phyloP scores from a whole-genome alignment of 1,139 yeast species.

The Suhomyces atakaporum region DNA sequence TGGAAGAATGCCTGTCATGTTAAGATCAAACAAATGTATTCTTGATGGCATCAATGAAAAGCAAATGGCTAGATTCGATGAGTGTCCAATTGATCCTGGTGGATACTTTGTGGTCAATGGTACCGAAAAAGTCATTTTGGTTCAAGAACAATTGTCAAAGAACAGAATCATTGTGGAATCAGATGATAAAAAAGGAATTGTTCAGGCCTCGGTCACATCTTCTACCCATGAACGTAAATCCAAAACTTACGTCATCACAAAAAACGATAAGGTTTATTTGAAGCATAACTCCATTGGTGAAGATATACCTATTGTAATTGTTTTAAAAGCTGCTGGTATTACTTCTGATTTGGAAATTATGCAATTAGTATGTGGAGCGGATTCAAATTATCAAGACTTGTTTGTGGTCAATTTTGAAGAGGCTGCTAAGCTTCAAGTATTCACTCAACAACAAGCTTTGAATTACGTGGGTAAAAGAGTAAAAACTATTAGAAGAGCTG shows the following conservation, averaged over 20 bases:
- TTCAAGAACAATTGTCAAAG: conserved; percentile 94
- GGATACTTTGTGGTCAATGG: conserved; percentile 98
- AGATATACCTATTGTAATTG: conserved; percentile 92
- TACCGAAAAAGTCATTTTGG: conserved; percentile 94
- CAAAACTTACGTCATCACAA: conserved; percentile 91
- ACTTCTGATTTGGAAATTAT: conserved; percentile 90
- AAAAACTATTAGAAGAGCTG: conserved; percentile 85
- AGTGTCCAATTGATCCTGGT: conserved; percentile 98
- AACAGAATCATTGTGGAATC: conserved; percentile 98
- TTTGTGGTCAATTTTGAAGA: conserved; percentile 95
- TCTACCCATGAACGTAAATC: conserved; percentile 98
- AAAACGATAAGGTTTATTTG: conserved; percentile 82
- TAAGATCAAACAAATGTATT: conserved; percentile 88
- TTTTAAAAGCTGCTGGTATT: conserved; percentile 93
- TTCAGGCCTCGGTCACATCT: conserved; percentile 96
- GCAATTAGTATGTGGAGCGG: conserved; percentile 90
- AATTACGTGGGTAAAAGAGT: conserved; percentile 89
- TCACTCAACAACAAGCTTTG: conserved; percentile 92
- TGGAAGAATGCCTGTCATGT: conserved; percentile 98
- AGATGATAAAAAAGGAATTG: conserved; percentile 90
- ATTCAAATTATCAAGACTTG: conserved; percentile 84
- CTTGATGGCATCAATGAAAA: conserved; percentile 74
- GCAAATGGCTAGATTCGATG: conserved; percentile 86
- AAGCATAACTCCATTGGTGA: conserved; percentile 95
- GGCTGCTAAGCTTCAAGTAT: conserved; percentile 80